These are phyloP conservation scores for Lunularia cruciata DNA, from an alignment of 225 moss, liverwort and hornwort genomes.

Conservation along the genomic window DNA sequence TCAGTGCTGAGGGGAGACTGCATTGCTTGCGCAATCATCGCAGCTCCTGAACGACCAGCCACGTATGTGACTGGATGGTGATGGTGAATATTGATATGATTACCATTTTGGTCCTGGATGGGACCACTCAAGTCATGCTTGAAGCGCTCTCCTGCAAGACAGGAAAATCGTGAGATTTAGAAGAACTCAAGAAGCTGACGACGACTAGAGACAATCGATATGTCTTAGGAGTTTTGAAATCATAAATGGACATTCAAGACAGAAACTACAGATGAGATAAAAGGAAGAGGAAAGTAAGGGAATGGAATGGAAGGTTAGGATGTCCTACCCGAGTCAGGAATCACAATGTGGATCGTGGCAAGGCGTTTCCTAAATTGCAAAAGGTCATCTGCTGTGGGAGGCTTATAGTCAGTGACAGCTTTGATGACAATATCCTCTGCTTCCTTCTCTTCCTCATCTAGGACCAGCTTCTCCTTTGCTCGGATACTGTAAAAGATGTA, in stretches of 20 bases:
- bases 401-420: slow-evolving; percentile 5
- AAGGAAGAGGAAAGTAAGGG: neutral
- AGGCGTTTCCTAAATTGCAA: slow-evolving; percentile 20
- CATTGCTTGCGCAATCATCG: slow-evolving; percentile 35
- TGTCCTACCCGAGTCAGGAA: slow-evolving; percentile 16
- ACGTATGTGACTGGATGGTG: slow-evolving; percentile 27
- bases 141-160: slow-evolving; percentile 1
- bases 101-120: neutral
- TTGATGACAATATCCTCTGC: slow-evolving; percentile 3
- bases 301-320: neutral
- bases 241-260: too few relatives aligned
- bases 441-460: slow-evolving; percentile 22
- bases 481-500: slow-evolving; percentile 40
- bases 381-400: neutral
- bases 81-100: slow-evolving; percentile 8
- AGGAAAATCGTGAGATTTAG: neutral
- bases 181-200: neutral
- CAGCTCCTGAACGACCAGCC: slow-evolving; percentile 39
- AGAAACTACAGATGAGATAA: neutral
- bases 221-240: too few relatives aligned
- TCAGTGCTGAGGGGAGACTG: slow-evolving; percentile 23
- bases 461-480: slow-evolving; percentile 22
- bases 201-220: neutral
- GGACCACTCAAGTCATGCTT: neutral
- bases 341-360: slow-evolving; percentile 16